Evolutionary conservation across 805 yeast species (phyloP), one percentile per base, ranked within the genome.

Genomic region (Wickerhamiella lipophila): DNA sequence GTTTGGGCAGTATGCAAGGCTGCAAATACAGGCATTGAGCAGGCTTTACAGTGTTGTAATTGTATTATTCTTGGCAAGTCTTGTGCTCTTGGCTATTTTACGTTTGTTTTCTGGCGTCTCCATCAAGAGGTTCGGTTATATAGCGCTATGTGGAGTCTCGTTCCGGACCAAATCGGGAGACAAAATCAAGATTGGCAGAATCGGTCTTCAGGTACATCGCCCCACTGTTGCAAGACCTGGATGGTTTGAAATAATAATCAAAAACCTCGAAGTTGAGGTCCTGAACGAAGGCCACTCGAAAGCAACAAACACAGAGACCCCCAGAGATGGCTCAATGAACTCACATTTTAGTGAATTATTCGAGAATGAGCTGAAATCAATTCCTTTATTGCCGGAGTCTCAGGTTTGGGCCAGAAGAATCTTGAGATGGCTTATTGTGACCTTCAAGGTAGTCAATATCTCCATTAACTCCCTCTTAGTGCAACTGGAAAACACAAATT

Each of bases 171-270:
- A 53, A 34, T 56, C 63, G 5, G 71, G 71, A 23, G 46, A 65
- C 16, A 60, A 59, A 26, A 52, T 68, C 40, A 59, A 58, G 13
- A 62, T 68, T 32, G 63, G 67, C 27, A 54, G 57, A 42, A 47
- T 66, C 5, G 68, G 69, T 12, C 47, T 68, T 5, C 43, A 57
- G 13, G 55, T 69, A 12, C 71, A 67, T 47, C 57, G 70, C 3
- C 70, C 72, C 3, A 64, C 68, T 3, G 64, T 67, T 26, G 66
- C 70, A 6, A 51, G 65, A 11, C 72, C 72, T 3, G 69, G 70
- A 1, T 64, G 68, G 63, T 42, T 67, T 40, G 59, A 64, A 29
- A 49, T 68, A 29, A 47, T 60, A 18, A 54, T 67, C 36, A 50
- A 59, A 18, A 63, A 62, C 22, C 52, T 64, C 15, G 67, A 65